Evolutionary conservation across 1,284 basidiomycete genomes (phyloP), one percentile per base, ranked within the genome.

Genomic region (Chalciporus sp.): DNA sequence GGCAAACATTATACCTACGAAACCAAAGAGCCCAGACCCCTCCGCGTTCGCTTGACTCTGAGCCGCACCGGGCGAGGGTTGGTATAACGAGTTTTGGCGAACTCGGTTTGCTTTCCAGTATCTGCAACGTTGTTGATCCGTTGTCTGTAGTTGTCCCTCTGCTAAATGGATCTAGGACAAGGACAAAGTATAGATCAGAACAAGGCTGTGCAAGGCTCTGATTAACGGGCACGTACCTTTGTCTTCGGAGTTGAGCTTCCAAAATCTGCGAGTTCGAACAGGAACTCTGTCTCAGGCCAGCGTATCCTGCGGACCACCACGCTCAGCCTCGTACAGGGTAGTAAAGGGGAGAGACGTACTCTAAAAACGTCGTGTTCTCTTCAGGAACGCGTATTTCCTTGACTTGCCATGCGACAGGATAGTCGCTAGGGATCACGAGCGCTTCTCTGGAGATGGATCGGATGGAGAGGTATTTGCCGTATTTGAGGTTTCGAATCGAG

Each of bases 401-500:
- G 2, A 70, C 37, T n/a, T 67, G 47, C 66, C 66, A 71, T 2
- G 66, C 64, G 11, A 63, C 57, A 0, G 66, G 67, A 51, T 61
- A 68, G 48, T 70, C 66, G 42, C 57, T 68, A 1, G 67, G 19
- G 2, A 68, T 37, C 23, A 68, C 51, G 2, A 58, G 35, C 12
- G 55, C 59, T 19, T 59, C 57, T 29, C 48, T 53, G 28, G 58
- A 39, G 20, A 70, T 56, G 2, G 57, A 53, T 39, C 47, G 65
- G 4, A 70, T 44, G 20, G 69, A 58, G 31, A 68, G 20, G 29
- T 71, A 71, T 57, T 69, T 69, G 10, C 69, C 68, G 16, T 68
- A 67, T 46, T 70, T 68, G 48, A 70, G 44, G 48, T 71, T 71
- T 52, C 69, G 64, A 48, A 68, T 70, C 10, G 60, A 62, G 37